Base-by-base conservation (phyloP, 768 basidiomycete genomes). In the Termitomyces sp. region DNA sequence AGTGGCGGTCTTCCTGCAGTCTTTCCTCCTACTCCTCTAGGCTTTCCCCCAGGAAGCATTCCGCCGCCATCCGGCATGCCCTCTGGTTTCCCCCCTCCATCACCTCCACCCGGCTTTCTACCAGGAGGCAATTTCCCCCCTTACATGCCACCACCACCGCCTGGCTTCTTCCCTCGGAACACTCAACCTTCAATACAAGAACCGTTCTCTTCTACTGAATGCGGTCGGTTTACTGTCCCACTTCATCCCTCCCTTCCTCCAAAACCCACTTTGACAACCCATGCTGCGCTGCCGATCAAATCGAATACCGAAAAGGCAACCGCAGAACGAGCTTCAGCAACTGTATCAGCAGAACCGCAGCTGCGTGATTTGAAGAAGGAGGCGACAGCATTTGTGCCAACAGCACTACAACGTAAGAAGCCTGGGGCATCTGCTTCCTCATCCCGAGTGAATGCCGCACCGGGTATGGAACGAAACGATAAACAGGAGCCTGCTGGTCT, bases 341-440 rank as follows among this genome's bases (percentile, higher is more conserved):
- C 82, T 2, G 85, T 98, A 51, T 86, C 83, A 21, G 94, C 94
- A 2, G 92, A 77, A 45, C 93, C 97, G 4, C 80, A 93, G 67
- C 71, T 99, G 50, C 89, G 96, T 14, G 93, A 99, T 71, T 77
- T 98, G 59, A 93, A 94, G 74, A 94, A 93, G 70, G 97, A 99
- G 69, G 89, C 90, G 9, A 96, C 93, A 0, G 84, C 90, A 0
- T 98, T 99, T 64, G 83, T 98, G 4, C 97, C 97, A 3, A 68
- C 86, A 1, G 77, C 88, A 3, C 71, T 96, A 51, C 92, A 91
- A 70, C 83, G 91, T 47, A 94, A 89, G 70, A 87, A 80, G 58
- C 70, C 72, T 38, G 68, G 67, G 19, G 64, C 68, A 4, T 63
- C 71, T 12, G 64, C 63, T 26, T 57, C 75, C 5, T 58, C 73